Conservation (phyloP, 805 yeast species). For the Cyberlindnera misumaiensis region DNA sequence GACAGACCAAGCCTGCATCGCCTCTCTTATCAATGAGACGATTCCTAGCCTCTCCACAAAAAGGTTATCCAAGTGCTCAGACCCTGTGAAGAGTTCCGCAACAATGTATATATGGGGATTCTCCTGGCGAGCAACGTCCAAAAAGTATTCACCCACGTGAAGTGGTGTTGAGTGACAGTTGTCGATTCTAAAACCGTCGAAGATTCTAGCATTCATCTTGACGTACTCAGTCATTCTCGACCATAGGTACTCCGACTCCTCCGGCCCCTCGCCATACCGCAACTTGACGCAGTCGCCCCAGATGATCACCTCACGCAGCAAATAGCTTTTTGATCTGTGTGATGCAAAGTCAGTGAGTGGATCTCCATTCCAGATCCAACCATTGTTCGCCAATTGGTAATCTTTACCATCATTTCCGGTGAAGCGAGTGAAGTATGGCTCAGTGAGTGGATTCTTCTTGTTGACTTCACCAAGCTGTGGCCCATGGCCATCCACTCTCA, state of each 20-base stretch:
- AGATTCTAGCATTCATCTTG: conserved; percentile 59
- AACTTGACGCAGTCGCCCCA: conserved; percentile 98
- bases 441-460: conserved; percentile 57
- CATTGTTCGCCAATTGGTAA: conserved; percentile 85
- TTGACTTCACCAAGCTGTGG: conserved; percentile 70
- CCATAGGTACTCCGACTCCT: conserved; percentile 90
- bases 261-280: conserved; percentile 70
- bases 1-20: conserved; percentile 93
- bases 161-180: conserved; percentile 95
- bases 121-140: conserved; percentile 80
- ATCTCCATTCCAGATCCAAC: conserved; percentile 98
- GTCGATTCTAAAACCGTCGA: conserved; percentile 88
- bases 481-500: conserved; percentile 74
- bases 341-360: conserved; percentile 94
- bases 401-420: conserved; percentile 41
- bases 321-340: conserved; percentile 64
- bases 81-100: conserved; percentile 91
- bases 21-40: conserved; percentile 85
- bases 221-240: conserved; percentile 77
- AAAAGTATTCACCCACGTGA: conserved; percentile 84
- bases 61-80: conserved; percentile 82
- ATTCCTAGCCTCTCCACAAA: conserved; percentile 90
- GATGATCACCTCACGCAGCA: conserved; percentile 87
- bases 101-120: conserved; percentile 87
- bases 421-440: conserved; percentile 82